These are phyloP conservation scores for Pilatotrama ljubarskyi DNA, from an alignment of 768 basidiomycete species.

Conservation along the genomic window DNA sequence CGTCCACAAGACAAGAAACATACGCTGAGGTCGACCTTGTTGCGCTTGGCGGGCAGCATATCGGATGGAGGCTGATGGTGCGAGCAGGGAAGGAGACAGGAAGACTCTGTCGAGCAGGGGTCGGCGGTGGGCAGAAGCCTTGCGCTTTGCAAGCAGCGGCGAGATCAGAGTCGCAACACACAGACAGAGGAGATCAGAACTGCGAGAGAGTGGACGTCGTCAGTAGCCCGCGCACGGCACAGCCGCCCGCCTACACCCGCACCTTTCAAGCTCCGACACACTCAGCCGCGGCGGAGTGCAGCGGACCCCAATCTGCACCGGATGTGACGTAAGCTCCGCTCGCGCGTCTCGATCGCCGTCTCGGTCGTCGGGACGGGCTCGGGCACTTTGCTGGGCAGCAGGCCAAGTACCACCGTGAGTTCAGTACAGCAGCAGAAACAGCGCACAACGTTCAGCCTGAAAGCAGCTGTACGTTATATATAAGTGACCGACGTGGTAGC, in stretches of 20 bases:
- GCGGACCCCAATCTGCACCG: conserved; percentile 7
- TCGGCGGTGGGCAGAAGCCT: neutral
- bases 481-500: neutral
- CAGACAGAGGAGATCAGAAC: neutral
- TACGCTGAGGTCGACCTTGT: conserved; percentile 95
- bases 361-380: neutral
- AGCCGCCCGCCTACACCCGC: conserved; percentile 2
- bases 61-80: neutral
- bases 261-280: neutral
- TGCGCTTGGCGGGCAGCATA: conserved; percentile 79
- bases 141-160: neutral
- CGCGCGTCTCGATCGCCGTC: neutral
- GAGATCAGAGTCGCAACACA: neutral
- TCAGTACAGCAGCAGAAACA: neutral
- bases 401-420: neutral
- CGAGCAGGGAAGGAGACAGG: conserved; percentile 13
- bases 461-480: neutral
- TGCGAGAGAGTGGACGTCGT: conserved; percentile 9
- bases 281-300: conserved; percentile 8
- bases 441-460: neutral
- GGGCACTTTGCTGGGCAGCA: neutral
- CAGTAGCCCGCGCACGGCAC: neutral
- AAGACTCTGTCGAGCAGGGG: conserved; percentile 20
- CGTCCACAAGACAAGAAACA: conserved; percentile 35
- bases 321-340: conserved; percentile 17